phyloP scores from a whole-genome alignment of 768 basidiomycete genomes.

The Lentinula boryana region DNA sequence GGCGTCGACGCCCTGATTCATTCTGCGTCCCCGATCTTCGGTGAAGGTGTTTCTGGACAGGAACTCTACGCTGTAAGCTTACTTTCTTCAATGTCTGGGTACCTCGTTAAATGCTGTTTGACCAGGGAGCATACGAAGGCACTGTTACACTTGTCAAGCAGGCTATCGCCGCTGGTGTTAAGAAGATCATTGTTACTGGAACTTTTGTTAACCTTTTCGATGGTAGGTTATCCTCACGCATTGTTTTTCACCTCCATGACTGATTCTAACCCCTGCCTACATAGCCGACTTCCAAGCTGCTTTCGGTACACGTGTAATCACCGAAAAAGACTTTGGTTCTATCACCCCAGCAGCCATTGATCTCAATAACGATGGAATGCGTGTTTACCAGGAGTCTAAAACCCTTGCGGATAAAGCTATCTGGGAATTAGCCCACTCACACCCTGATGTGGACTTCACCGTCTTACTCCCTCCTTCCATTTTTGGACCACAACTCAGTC shows the following conservation, averaged over 20 bases:
- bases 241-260: not conserved
- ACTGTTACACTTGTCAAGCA: slow-evolving; percentile 8
- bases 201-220: slow-evolving; percentile 6
- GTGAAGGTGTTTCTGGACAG: not conserved
- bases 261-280: not conserved
- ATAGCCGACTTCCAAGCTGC: slow-evolving; percentile 1
- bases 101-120: not conserved
- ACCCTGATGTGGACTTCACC: slow-evolving; percentile 7
- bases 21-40: not conserved
- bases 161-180: slow-evolving; percentile 7
- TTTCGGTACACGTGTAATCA: not conserved
- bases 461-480: slow-evolving; percentile 14
- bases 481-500: slow-evolving; percentile 15
- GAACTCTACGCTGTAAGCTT: slow-evolving; percentile 4
- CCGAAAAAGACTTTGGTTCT: slow-evolving; percentile 9
- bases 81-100: not conserved
- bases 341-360: slow-evolving; percentile 5
- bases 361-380: not conserved
- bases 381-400: slow-evolving; percentile 2
- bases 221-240: not conserved
- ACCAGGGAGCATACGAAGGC: slow-evolving; percentile 6
- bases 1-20: slow-evolving; percentile 10
- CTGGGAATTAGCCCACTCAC: slow-evolving; percentile 3
- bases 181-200: slow-evolving; percentile 9
- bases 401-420: slow-evolving; percentile 3